These are phyloP conservation scores for Cladophialophora bantiana DNA, from an alignment of 2,329 filamentous ascomycete species.

Conservation along the genomic window DNA sequence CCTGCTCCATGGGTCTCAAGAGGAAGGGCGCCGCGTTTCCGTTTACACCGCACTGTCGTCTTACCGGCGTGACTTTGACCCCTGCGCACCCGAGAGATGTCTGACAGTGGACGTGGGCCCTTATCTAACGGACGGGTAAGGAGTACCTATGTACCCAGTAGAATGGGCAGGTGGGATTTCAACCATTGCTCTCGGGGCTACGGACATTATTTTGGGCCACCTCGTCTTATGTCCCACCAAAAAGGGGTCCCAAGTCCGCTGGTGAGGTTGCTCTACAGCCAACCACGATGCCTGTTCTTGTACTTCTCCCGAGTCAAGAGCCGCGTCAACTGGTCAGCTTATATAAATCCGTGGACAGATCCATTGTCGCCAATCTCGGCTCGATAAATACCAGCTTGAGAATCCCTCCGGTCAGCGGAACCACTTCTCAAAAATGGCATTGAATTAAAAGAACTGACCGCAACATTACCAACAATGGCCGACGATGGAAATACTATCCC, in stretches of 20 bases:
- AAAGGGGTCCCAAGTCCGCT: not conserved
- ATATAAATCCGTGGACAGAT: not conserved
- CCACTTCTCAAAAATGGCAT: not conserved
- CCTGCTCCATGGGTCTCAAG: not conserved
- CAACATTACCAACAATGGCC: constrained; percentile 7
- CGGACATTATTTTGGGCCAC: not conserved
- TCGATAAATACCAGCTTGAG: not conserved
- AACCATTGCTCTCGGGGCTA: not conserved
- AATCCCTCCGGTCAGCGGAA: not conserved
- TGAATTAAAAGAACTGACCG: not conserved
- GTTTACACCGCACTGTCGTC: not conserved
- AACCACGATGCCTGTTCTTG: not conserved
- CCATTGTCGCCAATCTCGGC: not conserved
- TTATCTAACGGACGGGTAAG: not conserved
- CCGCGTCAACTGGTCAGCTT: not conserved
- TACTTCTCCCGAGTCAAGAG: not conserved
- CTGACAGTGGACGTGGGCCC: not conserved
- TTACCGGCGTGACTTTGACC: not conserved
- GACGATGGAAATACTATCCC: not conserved
- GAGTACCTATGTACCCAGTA: no score
- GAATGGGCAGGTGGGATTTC: not conserved
- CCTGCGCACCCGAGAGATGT: not conserved
- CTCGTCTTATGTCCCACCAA: not conserved
- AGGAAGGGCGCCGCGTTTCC: not conserved
- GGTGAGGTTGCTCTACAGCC: not conserved